Base-by-base conservation (phyloP, 805 yeast genomes). In the Yamadazyma insecticola region DNA sequence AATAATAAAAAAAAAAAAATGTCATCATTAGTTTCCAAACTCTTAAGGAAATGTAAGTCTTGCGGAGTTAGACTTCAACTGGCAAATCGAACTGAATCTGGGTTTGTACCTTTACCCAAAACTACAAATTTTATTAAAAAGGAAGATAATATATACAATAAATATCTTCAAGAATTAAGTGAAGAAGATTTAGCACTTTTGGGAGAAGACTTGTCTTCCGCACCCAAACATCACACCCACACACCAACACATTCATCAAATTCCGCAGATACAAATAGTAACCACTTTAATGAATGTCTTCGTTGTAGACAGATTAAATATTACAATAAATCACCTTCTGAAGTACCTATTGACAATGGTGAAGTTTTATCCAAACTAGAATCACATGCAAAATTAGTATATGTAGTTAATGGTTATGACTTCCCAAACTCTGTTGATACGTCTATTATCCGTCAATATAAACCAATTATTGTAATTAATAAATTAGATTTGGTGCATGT, bases 361-460 rank as follows among this genome's bases (percentile, higher is more conserved):
- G n/a, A n/a, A n/a, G 22, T 9, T 19, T 11, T 19, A 19, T 19
- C 22, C 22, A 19, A 9, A n/a, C n/a, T n/a, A n/a, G n/a, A n/a
- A n/a, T n/a, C n/a, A n/a, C n/a, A n/a, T n/a, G n/a, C 29, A 16
- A 7, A 26, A 22, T 14, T 39, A 15, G 23, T 41, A 1, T 36
- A 41, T 13, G 36, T 38, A 10, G 22, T 31, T 6, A 35, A 24
- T 19, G 35, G 30, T 6, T 5, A 70, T 10, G 95, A 85, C 42
- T 84, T 85, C 48, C 96, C 96, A 1, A 57, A 81, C 24, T 67
- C 79, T 5, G 45, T 79, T 3, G 58, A 69, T 35, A 10, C 12
- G 4, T 10, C 8, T 4, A 20, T 36, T 14, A 13, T 38, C 3
- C 26, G 16, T 11, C 15, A 13, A 9, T 21, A 27, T 22, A 35